Evolutionary conservation across 345 rosid genomes (phyloP).

Genomic region (Brassica cretica): DNA sequence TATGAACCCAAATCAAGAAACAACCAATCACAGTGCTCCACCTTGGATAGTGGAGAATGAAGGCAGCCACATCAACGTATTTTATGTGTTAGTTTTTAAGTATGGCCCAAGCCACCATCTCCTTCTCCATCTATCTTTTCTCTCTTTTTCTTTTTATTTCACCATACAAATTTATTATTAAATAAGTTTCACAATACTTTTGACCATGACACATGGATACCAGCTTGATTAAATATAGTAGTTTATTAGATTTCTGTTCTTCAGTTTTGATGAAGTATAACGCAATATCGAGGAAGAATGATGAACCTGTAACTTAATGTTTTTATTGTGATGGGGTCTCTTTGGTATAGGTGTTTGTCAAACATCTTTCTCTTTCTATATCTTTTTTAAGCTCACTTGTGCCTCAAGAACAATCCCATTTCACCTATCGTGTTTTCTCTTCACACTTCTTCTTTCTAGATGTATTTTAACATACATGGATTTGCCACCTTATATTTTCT

Average conservation of each 20-base stretch:
- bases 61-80: slow-evolving; percentile 39
- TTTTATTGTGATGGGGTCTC: slow-evolving; percentile 41
- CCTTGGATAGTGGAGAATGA: slow-evolving; percentile 29
- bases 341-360: slow-evolving; percentile 69
- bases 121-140: slow-evolving; percentile 30
- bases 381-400: slow-evolving; percentile 29
- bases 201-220: slow-evolving; percentile 38
- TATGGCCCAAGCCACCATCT: slow-evolving; percentile 44
- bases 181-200: slow-evolving; percentile 20
- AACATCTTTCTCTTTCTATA: slow-evolving; percentile 38
- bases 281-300: slow-evolving; percentile 36
- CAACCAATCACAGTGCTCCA: slow-evolving; percentile 31
- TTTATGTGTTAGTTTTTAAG: slow-evolving; percentile 39
- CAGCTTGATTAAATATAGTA: slow-evolving; percentile 22
- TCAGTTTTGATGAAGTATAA: slow-evolving; percentile 37
- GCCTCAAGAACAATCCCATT: slow-evolving; percentile 58
- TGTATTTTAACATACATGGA: not conserved
- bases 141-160: slow-evolving; percentile 7
- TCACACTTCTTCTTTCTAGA: slow-evolving; percentile 46
- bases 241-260: slow-evolving; percentile 17
- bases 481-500: not conserved
- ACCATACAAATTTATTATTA: slow-evolving; percentile 7
- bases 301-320: slow-evolving; percentile 41
- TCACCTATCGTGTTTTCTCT: slow-evolving; percentile 56
- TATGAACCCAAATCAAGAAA: slow-evolving; percentile 24